Base-by-base conservation (phyloP, 2,329 filamentous ascomycete species). In the Monosporascus sp. region DNA sequence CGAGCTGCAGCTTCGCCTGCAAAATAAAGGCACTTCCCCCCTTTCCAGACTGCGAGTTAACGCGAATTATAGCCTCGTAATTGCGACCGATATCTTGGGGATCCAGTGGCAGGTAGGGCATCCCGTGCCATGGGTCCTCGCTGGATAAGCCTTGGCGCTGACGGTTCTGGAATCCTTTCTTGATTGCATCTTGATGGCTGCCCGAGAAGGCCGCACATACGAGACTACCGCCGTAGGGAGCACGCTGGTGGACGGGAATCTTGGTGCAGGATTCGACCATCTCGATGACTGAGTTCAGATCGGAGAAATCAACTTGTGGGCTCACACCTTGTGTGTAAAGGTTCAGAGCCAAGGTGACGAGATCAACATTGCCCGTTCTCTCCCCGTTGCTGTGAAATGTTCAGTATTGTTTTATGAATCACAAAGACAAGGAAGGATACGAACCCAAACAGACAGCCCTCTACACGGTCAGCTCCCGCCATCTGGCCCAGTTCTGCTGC, bases 41-140 rank as follows among this genome's bases (percentile, higher is more conserved):
- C 76, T 99, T 97, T 60, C 93, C 93, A 63, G 85, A 90, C 70
- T 97, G 93, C 18, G 90, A 96, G 78, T 97, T 99, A 81, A 97
- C 93, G 55, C 93, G 89, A 68, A 97, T 97, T 67, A 97, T 88
- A 54, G 93, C 93, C 73, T 97, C 92, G 81, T 97, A 97, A 17
- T 86, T 97, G 53, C 93, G 85, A 49, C 93, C 93, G 59, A 97
- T 96, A 66, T 97, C 93, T 65, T 88, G 81, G 5, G 93, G 93
- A 66, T 97, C 94, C 63, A 97, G 81, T 14, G 93, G 93, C 48
- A 97, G 85, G 68, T 97, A 97, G 0, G 93, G 93, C 39, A 97
- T 80, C 62, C 89, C 76, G 9, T 31, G 9, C 93, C 93, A 97
- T 42, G 74, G 76, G 65, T 85, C 83, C 52, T 93, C 83, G 65